Conservation (phyloP, 352 stramenopile genomes). For the Achlya hypogyna region DNA sequence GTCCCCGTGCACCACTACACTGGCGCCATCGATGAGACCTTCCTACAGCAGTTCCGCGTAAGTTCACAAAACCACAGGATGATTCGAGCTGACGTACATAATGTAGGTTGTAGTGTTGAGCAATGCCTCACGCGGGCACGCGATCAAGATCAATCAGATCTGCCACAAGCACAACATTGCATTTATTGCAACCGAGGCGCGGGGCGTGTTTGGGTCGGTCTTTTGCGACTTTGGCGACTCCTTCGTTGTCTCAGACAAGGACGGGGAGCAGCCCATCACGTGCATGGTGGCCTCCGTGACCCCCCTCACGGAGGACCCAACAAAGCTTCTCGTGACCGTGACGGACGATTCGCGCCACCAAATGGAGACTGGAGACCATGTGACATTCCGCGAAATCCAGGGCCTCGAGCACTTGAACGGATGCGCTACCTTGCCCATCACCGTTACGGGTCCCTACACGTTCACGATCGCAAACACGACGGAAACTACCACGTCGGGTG, state of each 20-base stretch:
- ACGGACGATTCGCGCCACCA: slow-evolving; percentile 96
- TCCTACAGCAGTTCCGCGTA: slow-evolving; percentile 63
- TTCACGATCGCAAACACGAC: slow-evolving; percentile 89
- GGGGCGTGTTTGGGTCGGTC: slow-evolving; percentile 91
- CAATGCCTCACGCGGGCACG: slow-evolving; percentile 59
- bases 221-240: slow-evolving; percentile 97
- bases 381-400: slow-evolving; percentile 93
- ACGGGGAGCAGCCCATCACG: slow-evolving; percentile 89
- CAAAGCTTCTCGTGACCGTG: slow-evolving; percentile 86
- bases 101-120: slow-evolving; percentile 74
- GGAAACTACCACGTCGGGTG: slow-evolving; percentile 48
- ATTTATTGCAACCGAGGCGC: slow-evolving; percentile 90
- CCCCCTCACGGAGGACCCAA: slow-evolving; percentile 24
- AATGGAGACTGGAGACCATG: slow-evolving; percentile 93
- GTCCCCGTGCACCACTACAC: slow-evolving; percentile 73
- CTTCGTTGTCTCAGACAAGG: slow-evolving; percentile 91
- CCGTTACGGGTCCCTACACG: slow-evolving; percentile 90
- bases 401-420: slow-evolving; percentile 87
- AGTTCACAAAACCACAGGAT: slow-evolving; percentile 19
- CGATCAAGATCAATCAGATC: slow-evolving; percentile 69
- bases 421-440: slow-evolving; percentile 51
- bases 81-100: background rate
- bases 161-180: slow-evolving; percentile 77
- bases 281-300: slow-evolving; percentile 93
- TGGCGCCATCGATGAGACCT: slow-evolving; percentile 59